Evolutionary conservation across 2,329 filamentous ascomycete genomes (phyloP), one percentile per base, ranked within the genome.

Genomic region (Aspergillus sp.): DNA sequence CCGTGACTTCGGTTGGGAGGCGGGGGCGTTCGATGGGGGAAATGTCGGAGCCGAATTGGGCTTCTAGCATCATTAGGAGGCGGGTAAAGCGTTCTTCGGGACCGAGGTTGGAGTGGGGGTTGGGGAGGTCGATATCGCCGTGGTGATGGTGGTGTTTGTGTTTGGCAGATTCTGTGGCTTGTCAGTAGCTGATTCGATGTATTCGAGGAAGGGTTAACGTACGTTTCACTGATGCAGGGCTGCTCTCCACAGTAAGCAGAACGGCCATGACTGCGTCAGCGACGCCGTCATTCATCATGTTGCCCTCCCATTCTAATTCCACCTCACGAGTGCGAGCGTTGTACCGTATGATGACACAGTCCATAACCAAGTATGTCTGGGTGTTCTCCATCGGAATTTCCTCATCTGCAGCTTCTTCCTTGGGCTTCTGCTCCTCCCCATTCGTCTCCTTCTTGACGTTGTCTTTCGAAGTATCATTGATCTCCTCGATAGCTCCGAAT

Each of bases 211-310:
- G 35, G 38, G 41, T 43, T 30, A 55, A 71, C 79, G 70, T 76
- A 87, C 89, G 87, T 71, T 93, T 94, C 44, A 98, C 91, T 10
- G 93, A 91, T 12, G 93, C 93, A 4, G 91, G 93, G 46, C 88
- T 95, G 68, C 86, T 94, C 70, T 98, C 93, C 19, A 95, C 88
- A 0, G 87, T 90, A 58, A 95, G 83, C 9, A 98, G 78, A 2
- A 96, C 89, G 1, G 90, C 90, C 77, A 97, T 88, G 47, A 97
- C 86, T 13, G 93, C 90, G 69, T 98, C 93, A n/a, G 93, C 93
- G 61, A 98, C 94, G 51, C 90, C 88, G 63, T 98, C 93, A 66
- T 97, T 98, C 62, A 96, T 84, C 74, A 95, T 87, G 65, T 97
- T 98, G 49, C 90, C 93, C 66, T 97, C 91, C 93, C 93, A 98